phyloP scores from a whole-genome alignment of 495 filamentous ascomycete genomes.

The Neurospora sp. region DNA sequence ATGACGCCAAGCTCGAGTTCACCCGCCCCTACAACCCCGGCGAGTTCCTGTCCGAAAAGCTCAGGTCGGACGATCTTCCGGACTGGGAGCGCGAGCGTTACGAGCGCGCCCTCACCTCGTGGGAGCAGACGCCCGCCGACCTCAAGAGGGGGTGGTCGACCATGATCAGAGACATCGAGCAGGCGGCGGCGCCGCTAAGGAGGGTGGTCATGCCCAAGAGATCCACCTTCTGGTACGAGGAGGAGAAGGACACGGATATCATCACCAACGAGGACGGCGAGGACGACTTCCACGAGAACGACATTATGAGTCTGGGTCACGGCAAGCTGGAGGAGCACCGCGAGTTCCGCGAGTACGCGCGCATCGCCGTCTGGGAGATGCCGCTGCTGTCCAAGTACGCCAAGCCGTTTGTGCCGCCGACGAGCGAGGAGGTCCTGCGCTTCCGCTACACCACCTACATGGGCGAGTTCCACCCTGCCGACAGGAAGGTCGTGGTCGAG shows the following conservation, averaged over 20 bases:
- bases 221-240: constrained; percentile 28
- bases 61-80: constrained; percentile 3
- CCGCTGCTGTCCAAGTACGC: constrained; percentile 74
- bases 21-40: constrained; percentile 8
- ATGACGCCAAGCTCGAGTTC: constrained; percentile 1
- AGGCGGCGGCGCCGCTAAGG: constrained; percentile 1
- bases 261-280: constrained; percentile 30
- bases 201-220: constrained; percentile 3
- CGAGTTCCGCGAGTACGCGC: constrained; percentile 78
- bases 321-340: constrained; percentile 81
- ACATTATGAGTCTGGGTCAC: constrained; percentile 72
- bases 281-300: constrained; percentile 52
- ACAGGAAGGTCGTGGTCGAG: constrained; percentile 87
- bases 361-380: constrained; percentile 93
- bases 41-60: constrained; percentile 6
- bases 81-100: constrained; percentile 9
- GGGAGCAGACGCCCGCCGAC: constrained; percentile 4
- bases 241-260: constrained; percentile 32
- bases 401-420: constrained; percentile 66
- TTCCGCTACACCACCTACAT: constrained; percentile 98
- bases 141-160: neutral
- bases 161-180: constrained; percentile 1
- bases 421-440: constrained; percentile 56
- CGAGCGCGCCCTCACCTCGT: neutral
- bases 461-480: constrained; percentile 86